These are phyloP conservation scores for Apostasia shenzhenica DNA, from an alignment of 106 monocot genomes.

Conservation along the genomic window DNA sequence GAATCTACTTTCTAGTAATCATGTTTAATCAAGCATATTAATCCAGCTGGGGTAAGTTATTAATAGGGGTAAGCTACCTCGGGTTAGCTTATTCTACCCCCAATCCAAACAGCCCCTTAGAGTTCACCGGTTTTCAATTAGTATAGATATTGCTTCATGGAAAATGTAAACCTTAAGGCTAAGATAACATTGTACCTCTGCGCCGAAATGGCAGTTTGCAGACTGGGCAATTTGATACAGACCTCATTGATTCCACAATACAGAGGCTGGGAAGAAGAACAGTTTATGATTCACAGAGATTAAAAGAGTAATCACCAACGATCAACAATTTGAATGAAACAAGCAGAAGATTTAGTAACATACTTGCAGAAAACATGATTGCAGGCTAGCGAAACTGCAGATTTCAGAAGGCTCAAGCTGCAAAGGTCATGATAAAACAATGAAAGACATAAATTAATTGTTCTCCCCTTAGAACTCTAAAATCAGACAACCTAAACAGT, in stretches of 20 bases:
- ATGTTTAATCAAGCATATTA: too few species aligned
- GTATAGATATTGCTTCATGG: too few species aligned
- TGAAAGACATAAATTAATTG: neutral
- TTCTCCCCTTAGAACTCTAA: neutral
- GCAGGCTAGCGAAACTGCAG: constrained; percentile 66
- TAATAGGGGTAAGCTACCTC: too few species aligned
- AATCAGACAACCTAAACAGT: neutral
- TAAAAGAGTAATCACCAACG: neutral
- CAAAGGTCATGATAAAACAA: constrained; percentile 6
- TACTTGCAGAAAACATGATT: constrained; percentile 98
- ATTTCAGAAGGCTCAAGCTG: constrained; percentile 72
- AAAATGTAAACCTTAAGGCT: too few species aligned
- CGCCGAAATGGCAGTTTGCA: constrained; percentile 84
- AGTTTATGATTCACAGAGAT: neutral
- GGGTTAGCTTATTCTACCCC: too few species aligned
- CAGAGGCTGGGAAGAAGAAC: constrained; percentile 37
- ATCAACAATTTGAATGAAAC: neutral
- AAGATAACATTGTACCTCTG: constrained; percentile 46
- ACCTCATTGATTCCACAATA: constrained; percentile 71
- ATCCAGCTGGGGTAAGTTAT: too few species aligned
- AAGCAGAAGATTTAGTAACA: constrained; percentile 11
- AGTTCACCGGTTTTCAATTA: too few species aligned
- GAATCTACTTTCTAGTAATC: too few species aligned
- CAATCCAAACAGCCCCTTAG: too few species aligned
- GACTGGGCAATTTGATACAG: constrained; percentile 59